Base-by-base conservation (phyloP, 1,284 basidiomycete genomes). In the Cryptococcus hybrid region DNA sequence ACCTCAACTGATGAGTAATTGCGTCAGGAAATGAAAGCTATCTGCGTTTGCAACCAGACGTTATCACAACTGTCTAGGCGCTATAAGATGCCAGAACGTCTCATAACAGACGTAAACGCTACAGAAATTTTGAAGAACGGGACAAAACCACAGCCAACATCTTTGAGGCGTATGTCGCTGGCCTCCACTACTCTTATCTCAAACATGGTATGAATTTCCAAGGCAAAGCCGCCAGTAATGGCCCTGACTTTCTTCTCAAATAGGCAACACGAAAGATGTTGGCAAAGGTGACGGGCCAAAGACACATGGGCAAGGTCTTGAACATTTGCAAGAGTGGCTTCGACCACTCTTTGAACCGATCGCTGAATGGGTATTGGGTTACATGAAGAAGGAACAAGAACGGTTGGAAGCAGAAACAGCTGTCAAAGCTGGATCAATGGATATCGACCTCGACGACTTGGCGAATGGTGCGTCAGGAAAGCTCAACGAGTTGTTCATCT, bases 101-200 rank as follows among this genome's bases (percentile, higher is more conserved):
- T 75, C 13, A 56, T 66, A 34, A 65, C 67, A n/a, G 52, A 56
- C 1, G 56, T 60, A 5, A 56, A 62, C 39, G 35, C 40, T 3
- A 53, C 58, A 4, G 53, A 54, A 30, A 63, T 51, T n/a, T 57
- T 68, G 6, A 47, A 47, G 11, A 45, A 54, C 11, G 58, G 63
- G 24, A 61, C 62, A 39, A 68, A 53, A 55, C 63, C 11, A 55
- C 57, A 1, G 74, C 70, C 11, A 66, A 69, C 48, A 39, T 72
- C 34, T 71, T 76, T 47, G 73, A 76, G 57, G 67, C 71, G 12
- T 73, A 75, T 60, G 59, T 74, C 40, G 73, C 71, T 4, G 73
- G 67, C 8, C 57, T 74, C 4, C 74, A 62, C 52, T 64, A 67
- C 38, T 68, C 67, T 18, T 70, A 63, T 48, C 57, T 69, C 24